These are phyloP conservation scores for Rhodomyrtus tomentosa DNA, from an alignment of 345 rosid species.

Conservation along the genomic window DNA sequence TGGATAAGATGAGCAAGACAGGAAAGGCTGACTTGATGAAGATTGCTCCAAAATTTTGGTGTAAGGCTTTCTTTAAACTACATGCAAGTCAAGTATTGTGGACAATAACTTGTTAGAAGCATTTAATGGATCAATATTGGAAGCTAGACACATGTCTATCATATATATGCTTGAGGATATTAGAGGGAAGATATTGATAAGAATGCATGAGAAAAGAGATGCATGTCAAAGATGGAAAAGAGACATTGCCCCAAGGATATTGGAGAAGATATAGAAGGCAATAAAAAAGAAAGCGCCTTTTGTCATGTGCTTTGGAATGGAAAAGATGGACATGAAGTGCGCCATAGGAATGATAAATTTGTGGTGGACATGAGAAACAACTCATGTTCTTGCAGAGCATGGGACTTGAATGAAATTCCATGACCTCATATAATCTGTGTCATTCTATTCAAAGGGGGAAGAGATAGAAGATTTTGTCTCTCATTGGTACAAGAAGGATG, in stretches of 20 bases:
- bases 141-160: too few relatives aligned
- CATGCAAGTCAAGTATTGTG: too few relatives aligned
- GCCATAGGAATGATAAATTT: neutral
- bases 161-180: neutral
- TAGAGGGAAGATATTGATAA: neutral
- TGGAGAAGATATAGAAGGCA: neutral
- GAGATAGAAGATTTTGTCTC: neutral
- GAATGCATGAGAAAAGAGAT: neutral
- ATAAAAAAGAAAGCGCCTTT: neutral
- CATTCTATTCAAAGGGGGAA: neutral
- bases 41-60: neutral
- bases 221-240: neutral
- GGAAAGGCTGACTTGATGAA: neutral
- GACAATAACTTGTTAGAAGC: too few relatives aligned
- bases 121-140: too few relatives aligned
- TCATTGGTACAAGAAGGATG: neutral
- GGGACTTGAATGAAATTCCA: neutral
- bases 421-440: too few relatives aligned
- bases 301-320: neutral
- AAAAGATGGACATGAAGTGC: neutral
- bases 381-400: neutral
- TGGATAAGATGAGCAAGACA: neutral
- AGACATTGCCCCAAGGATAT: neutral
- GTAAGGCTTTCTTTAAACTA: neutral
- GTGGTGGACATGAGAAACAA: neutral